Evolutionary conservation across 2,329 filamentous ascomycete species (phyloP).

Genomic region (Aureobasidium melanogenum): DNA sequence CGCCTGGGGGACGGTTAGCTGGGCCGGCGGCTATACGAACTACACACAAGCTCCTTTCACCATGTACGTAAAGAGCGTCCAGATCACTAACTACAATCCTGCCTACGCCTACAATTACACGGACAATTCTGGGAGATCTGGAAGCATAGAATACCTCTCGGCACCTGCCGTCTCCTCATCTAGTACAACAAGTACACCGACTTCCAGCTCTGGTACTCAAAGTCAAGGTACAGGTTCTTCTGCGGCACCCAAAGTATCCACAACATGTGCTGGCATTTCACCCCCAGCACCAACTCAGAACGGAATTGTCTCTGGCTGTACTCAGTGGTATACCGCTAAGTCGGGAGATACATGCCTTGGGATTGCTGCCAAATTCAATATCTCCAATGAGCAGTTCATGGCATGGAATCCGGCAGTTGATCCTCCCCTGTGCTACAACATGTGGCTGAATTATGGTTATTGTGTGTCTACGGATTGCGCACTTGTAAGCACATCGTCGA

Average conservation of each 20-base stretch:
- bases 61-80: conserved; percentile 27
- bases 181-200: background rate
- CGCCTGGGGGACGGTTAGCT: conserved; percentile 34
- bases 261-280: conserved; percentile 8
- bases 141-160: conserved; percentile 47
- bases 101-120: conserved; percentile 50
- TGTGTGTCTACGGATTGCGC: conserved; percentile 18
- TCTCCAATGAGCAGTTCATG: conserved; percentile 18
- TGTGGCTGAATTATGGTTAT: conserved; percentile 19
- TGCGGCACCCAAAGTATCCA: background rate
- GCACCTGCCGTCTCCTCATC: background rate
- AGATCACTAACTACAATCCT: conserved; percentile 26
- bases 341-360: conserved; percentile 19
- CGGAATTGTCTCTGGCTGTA: conserved; percentile 19
- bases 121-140: conserved; percentile 30
- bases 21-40: conserved; percentile 29
- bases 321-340: conserved; percentile 19
- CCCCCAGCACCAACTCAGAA: conserved; percentile 19
- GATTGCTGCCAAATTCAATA: conserved; percentile 15
- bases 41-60: conserved; percentile 27
- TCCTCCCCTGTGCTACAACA: conserved; percentile 16
- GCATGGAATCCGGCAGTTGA: conserved; percentile 21
- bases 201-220: background rate
- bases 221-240: background rate
- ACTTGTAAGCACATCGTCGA: background rate